phyloP scores from a whole-genome alignment of 208 protist genomes.

The Phytomonas francai region DNA sequence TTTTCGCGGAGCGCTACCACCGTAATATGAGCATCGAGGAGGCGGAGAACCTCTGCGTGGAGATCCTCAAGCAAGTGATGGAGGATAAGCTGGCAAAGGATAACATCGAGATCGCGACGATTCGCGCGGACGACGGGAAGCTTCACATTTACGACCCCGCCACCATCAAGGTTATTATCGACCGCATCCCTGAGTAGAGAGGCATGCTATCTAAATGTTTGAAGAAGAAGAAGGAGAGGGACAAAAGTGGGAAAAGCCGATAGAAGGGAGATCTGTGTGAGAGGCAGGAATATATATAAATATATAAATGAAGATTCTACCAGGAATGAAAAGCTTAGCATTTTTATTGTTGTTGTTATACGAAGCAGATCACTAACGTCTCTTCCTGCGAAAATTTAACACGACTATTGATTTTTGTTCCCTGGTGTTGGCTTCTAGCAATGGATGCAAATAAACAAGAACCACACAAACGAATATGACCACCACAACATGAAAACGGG shows the following conservation, averaged over 20 bases:
- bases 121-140: slow-evolving; percentile 68
- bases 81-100: slow-evolving; percentile 96
- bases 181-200: slow-evolving; percentile 33
- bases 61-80: slow-evolving; percentile 99
- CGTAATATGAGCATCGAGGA: slow-evolving; percentile 95
- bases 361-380: too few species aligned
- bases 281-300: too few species aligned
- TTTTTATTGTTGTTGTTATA: too few species aligned
- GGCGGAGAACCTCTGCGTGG: slow-evolving; percentile 93
- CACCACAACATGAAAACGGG: too few species aligned
- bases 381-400: too few species aligned
- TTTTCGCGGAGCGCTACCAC: slow-evolving; percentile 97
- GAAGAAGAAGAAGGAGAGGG: neutral
- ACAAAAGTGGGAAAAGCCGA: neutral
- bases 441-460: too few species aligned
- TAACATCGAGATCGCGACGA: slow-evolving; percentile 96
- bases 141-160: slow-evolving; percentile 88
- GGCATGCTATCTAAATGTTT: too few species aligned
- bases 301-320: neutral
- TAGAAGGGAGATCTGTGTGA: neutral
- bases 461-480: too few species aligned
- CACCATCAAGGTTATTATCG: slow-evolving; percentile 88
- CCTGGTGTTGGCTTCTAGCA: too few species aligned
- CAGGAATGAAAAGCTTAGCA: too few species aligned
- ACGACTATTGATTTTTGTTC: too few species aligned